Evolutionary conservation across 768 basidiomycete genomes (phyloP), one percentile per base, ranked within the genome.

Genomic region (Pleurotus salmoneostramineus): DNA sequence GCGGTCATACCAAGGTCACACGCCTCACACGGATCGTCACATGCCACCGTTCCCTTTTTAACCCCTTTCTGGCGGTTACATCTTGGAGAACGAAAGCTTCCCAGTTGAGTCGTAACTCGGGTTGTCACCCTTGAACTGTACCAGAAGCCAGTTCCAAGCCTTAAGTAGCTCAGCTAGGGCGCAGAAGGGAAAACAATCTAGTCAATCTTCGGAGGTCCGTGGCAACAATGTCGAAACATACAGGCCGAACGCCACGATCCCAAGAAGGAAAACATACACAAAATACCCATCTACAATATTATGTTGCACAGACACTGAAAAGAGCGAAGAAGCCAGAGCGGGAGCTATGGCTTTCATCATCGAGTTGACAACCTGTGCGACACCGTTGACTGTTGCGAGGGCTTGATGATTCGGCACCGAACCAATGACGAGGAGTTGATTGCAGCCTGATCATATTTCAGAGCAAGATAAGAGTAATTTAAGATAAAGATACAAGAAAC

Each of bases 291-390:
- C 78, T 1, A 74, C 64, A 44, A 82, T 67, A 42, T 77, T 70
- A 40, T 65, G 65, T 56, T 83, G 68, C 5, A 80, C 50, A 0
- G 83, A 83, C 0, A 82, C 60, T 1, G 86, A 79, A 61, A 83
- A 87, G 12, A 87, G 67, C 0, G 85, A 84, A 2, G 82, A 78
- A 4, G 83, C 77, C 15, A 78, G 62, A 8, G 81, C 73, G 0
- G 85, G 85, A 1, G 81, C 82, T 6, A 85, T 63, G 0, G 82
- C 72, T 33, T 84, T 74, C 61, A 78, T 71, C 3, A 74, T 69
- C 0, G 79, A 81, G 2, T 74, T 73, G 5, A 77, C 64, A 65
- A 82, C 80, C 65, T 88, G 84, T 2, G 75, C 82, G 36, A 85
- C 59, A 1, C 84, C 83, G 58, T 83, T 84, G 11, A 76, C 74